Percentiles rank a stretch among this genome's conserved stretches.
phyloP scores from a whole-genome alignment of 495 filamentous ascomycete species.

The Bathelium albidoporum region DNA sequence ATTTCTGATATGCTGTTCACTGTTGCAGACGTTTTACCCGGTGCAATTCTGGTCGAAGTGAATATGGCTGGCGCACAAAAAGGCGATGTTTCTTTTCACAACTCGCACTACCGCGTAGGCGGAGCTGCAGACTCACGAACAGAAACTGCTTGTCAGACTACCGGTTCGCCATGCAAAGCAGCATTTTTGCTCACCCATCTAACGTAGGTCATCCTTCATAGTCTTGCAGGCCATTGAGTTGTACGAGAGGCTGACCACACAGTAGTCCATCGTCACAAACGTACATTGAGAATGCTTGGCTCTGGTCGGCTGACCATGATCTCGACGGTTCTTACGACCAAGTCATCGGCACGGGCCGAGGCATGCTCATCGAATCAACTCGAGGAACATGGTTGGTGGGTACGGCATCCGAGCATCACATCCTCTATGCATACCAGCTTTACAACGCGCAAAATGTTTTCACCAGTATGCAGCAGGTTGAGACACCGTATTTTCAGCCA shows the following conservation, averaged over 20 bases:
- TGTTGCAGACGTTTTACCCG: conserved; percentile 28
- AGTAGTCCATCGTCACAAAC: conserved; percentile 48
- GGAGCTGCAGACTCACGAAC: conserved; percentile 38
- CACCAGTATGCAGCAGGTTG: conserved; percentile 22
- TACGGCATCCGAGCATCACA: conserved; percentile 29
- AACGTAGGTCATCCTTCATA: conserved; percentile 40
- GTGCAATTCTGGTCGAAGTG: conserved; percentile 31
- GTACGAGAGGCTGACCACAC: conserved; percentile 22
- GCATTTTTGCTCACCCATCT: conserved; percentile 62
- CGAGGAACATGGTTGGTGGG: conserved; percentile 47
- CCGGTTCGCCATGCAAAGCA: conserved; percentile 48
- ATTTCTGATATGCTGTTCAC: conserved; percentile 38
- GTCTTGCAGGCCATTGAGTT: conserved; percentile 39
- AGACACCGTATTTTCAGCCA: conserved; percentile 49
- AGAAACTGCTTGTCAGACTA: conserved; percentile 36
- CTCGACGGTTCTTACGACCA: conserved; percentile 49
- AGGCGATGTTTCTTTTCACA: conserved; percentile 13
- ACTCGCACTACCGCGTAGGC: conserved; percentile 44
- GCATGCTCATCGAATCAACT: conserved; percentile 46
- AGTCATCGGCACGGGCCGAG: conserved; percentile 64
- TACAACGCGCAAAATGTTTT: conserved; percentile 25
- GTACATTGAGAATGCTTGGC: conserved; percentile 61
- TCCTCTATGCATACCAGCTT: conserved; percentile 29
- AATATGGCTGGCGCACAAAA: conserved; percentile 23
- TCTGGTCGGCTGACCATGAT: conserved; percentile 69